Conservation (phyloP, 257 asterid species). For the Mitragyna speciosa region DNA sequence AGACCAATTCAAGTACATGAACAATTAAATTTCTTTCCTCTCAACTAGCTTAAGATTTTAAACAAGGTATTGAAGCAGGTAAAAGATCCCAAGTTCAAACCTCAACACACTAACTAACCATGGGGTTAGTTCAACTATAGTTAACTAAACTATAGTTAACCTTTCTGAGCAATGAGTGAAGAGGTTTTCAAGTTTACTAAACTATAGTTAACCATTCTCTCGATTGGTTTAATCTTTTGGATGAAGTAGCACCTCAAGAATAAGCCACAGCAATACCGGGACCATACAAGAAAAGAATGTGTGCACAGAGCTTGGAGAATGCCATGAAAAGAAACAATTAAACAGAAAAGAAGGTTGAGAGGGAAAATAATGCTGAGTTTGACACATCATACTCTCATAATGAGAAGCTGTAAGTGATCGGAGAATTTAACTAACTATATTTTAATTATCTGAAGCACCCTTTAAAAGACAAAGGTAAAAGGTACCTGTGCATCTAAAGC, state of each 20-base stretch:
- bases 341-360: slow-evolving; percentile 1
- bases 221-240: background rate
- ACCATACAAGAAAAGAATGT: background rate
- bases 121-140: background rate
- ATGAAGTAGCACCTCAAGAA: background rate
- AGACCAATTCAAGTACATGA: too few relatives aligned
- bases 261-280: too few relatives aligned
- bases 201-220: background rate
- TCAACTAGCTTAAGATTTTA: background rate
- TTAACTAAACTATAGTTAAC: background rate
- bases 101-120: background rate
- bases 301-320: background rate
- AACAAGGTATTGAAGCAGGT: background rate
- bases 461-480: slow-evolving; percentile 21
- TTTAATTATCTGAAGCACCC: slow-evolving; percentile 13
- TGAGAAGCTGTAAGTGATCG: background rate
- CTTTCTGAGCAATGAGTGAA: background rate
- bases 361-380: background rate
- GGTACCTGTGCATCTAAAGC: slow-evolving; percentile 93
- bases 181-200: background rate
- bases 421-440: slow-evolving; percentile 13
- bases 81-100: background rate
- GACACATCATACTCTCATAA: background rate
- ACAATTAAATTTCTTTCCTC: background rate
- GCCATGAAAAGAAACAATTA: background rate